Evolutionary conservation across 208 protist genomes (phyloP).

Genomic region (Trypanosoma cruzi): DNA sequence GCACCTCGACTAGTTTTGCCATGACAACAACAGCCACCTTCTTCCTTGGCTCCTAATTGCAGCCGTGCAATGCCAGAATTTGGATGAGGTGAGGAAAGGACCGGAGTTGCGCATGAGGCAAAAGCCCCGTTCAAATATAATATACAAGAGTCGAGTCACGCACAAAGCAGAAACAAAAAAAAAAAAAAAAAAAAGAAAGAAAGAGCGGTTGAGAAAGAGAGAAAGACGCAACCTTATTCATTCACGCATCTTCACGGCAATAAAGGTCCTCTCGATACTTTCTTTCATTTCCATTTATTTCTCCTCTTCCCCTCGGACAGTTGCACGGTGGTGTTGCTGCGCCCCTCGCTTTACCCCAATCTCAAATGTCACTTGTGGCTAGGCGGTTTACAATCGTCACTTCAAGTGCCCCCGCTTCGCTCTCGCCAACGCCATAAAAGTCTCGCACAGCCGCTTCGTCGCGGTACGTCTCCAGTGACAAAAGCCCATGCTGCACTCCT

Average conservation of each 20-base stretch:
- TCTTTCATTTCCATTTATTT: too few species aligned
- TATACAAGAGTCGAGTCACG: too few species aligned
- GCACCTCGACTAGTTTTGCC: conserved; percentile 11
- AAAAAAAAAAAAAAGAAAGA: too few species aligned
- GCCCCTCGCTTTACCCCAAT: neutral
- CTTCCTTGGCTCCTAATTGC: neutral
- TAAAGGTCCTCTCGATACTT: too few species aligned
- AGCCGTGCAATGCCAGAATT: conserved; percentile 1
- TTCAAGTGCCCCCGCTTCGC: conserved; percentile 44
- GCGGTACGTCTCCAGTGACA: conserved; percentile 11
- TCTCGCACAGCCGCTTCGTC: conserved; percentile 19
- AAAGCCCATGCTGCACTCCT: conserved; percentile 18
- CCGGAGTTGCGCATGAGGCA: too few species aligned
- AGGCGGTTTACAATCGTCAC: conserved; percentile 59
- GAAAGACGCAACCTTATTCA: too few species aligned
- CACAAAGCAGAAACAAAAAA: too few species aligned
- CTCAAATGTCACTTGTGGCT: conserved; percentile 43
- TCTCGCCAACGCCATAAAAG: conserved; percentile 24
- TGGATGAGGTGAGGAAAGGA: neutral
- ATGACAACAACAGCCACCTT: conserved; percentile 1
- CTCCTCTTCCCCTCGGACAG: neutral
- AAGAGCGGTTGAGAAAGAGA: too few species aligned
- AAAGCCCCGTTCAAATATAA: too few species aligned
- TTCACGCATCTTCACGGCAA: too few species aligned
- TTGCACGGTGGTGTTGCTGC: neutral